Percentiles rank a stretch among this genome's conserved stretches.
Conservation (phyloP, 1,139 yeast genomes). For the Pichia sorboxylosa region DNA sequence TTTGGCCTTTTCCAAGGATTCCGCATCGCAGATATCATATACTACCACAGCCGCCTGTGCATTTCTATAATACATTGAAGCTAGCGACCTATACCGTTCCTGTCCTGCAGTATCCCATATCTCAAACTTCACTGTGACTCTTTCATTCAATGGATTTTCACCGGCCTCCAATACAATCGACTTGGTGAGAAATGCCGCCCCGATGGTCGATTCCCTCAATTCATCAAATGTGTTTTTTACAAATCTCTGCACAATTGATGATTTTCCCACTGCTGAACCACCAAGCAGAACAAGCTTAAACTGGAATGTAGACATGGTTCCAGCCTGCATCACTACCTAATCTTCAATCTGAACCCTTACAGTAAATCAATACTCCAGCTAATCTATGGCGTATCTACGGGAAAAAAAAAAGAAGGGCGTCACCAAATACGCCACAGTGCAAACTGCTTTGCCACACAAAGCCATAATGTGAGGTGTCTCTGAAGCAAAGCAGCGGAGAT, state of each 20-base stretch:
- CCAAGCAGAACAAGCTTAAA: conserved; percentile 64
- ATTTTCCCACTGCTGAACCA: conserved; percentile 94
- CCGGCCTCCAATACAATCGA: conserved; percentile 32
- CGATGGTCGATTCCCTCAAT: conserved; percentile 88
- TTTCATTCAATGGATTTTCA: too few species aligned
- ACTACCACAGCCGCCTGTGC: conserved; percentile 79
- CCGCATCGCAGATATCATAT: conserved; percentile 52
- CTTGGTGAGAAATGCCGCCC: conserved; percentile 94
- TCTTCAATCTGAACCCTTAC: too few species aligned
- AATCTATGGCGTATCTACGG: too few species aligned
- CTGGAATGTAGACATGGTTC: too few species aligned
- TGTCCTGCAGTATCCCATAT: conserved; percentile 91
- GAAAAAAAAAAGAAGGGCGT: too few species aligned
- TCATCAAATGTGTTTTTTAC: conserved; percentile 93
- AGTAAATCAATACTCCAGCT: too few species aligned
- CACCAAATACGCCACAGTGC: too few species aligned
- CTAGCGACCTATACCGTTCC: conserved; percentile 69
- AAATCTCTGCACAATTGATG: conserved; percentile 83
- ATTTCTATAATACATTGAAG: conserved; percentile 78
- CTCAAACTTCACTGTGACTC: conserved; percentile 43
- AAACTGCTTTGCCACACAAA: too few species aligned
- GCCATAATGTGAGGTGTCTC: too few species aligned
- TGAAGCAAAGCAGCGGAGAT: too few species aligned
- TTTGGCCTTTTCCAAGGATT: conserved; percentile 80
- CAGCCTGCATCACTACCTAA: too few species aligned